phyloP scores from a whole-genome alignment of 2,329 filamentous ascomycete species.

The Monosporascus sp. region DNA sequence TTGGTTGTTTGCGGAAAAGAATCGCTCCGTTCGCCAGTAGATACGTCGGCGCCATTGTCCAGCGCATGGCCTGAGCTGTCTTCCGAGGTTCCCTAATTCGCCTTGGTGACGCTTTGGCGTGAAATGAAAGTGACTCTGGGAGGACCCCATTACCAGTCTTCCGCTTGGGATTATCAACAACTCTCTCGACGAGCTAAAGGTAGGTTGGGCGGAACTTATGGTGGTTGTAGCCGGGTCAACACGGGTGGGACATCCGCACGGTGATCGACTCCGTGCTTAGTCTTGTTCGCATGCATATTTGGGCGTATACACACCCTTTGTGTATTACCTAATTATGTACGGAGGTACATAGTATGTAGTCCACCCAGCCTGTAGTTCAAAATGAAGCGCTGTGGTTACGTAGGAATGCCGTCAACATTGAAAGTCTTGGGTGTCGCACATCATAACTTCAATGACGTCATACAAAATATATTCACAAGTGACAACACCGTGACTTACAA shows the following conservation, averaged over 20 bases:
- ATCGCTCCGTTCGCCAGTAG: background rate
- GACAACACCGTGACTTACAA: too few relatives aligned
- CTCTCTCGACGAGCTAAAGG: constrained; percentile 14
- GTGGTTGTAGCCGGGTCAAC: constrained; percentile 27
- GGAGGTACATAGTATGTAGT: too few relatives aligned
- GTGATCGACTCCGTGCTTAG: constrained; percentile 15
- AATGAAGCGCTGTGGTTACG: background rate
- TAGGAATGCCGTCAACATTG: background rate
- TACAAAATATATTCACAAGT: background rate
- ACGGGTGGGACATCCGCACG: constrained; percentile 10
- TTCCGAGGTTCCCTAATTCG: constrained; percentile 20
- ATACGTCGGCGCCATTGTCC: background rate
- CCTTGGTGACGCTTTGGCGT: constrained; percentile 27
- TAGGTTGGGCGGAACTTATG: constrained; percentile 21
- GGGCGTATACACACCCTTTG: too few relatives aligned
- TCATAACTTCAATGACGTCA: background rate
- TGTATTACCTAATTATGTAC: too few relatives aligned
- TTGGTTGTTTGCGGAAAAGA: background rate
- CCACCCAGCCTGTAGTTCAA: background rate
- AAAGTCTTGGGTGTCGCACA: background rate
- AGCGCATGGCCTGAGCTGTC: constrained; percentile 2
- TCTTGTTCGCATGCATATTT: constrained; percentile 3
- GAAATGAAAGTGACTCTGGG: constrained; percentile 23
- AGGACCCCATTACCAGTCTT: background rate
- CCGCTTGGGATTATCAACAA: background rate